Evolutionary conservation across 805 yeast genomes (phyloP), one percentile per base, ranked within the genome.

Genomic region (Candida manassasensis): DNA sequence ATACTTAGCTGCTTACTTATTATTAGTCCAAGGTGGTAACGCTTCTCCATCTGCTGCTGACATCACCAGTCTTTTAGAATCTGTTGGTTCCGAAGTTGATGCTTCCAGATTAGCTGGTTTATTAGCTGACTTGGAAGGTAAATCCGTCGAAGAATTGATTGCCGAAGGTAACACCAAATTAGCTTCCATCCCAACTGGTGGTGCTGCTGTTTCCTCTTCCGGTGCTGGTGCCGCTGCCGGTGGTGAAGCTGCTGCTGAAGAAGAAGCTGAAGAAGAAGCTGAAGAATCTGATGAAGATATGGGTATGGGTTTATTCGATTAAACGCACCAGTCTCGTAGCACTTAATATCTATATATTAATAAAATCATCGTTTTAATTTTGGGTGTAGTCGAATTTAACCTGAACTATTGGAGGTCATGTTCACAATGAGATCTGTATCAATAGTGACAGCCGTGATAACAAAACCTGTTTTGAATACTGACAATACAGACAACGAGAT

Each of bases 1-100:
- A 85, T 90, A 90, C 82, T 84, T 93, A 76, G 97, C 98, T 75
- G 97, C 98, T 71, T 93, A 93, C 81, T 83, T 93, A 74, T 84
- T 90, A 75, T 81, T 93, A 73, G 89, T 83, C 75, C 87, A 93
- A 70, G 96, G 95, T 73, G 98, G 97, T 70, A 81, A 80, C 77
- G 68, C 88, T 67, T 63, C 93, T 60, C 97, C 98, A 73, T 76
- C 95, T 56, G 95, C 95, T 59, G 81, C 84, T 63, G 90, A 87
- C 72, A 78, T 93, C 78, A 75, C 85, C 73, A 61, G 81, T 54
- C 84, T 93, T 61, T 81, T 93, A 67, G 82, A 85, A 65, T 76
- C 97, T 42, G 97, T 90, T 60, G 96, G 96, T 69, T 81, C 86
- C 55, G 98, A 93, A 71, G 86, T 81, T 63, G 97, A 93, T 63